Conservation (phyloP, 495 filamentous ascomycete species). For the Penicillium ochrochloron region DNA sequence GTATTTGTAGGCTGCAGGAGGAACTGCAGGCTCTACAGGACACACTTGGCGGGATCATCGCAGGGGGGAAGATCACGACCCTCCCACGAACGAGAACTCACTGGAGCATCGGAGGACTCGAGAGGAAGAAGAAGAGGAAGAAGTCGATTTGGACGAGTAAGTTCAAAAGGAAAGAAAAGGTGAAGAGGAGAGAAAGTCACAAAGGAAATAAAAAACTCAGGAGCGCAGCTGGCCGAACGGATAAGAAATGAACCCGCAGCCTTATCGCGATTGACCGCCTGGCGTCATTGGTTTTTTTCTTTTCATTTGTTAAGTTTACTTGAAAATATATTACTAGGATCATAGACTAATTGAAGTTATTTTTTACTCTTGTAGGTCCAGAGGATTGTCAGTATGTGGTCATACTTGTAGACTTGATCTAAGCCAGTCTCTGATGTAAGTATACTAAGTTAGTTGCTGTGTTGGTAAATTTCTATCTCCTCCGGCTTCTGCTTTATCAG, state of each 20-base stretch:
- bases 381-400: too few species aligned
- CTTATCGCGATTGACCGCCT: conserved; percentile 39
- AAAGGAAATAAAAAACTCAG: conserved; percentile 28
- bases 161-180: background rate
- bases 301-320: background rate
- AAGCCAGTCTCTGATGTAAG: background rate
- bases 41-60: conserved; percentile 39
- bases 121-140: background rate
- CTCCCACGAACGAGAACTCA: conserved; percentile 9
- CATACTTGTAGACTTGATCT: background rate
- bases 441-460: background rate
- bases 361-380: too few species aligned
- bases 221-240: conserved; percentile 24
- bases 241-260: conserved; percentile 25
- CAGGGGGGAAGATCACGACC: conserved; percentile 17
- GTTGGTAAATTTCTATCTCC: conserved; percentile 8
- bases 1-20: conserved; percentile 45
- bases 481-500: conserved; percentile 19
- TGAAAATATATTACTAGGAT: background rate
- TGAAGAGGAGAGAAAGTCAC: conserved; percentile 7
- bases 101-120: conserved; percentile 13
- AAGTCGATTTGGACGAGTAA: background rate
- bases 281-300: conserved; percentile 25
- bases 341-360: too few species aligned
- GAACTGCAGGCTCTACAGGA: conserved; percentile 45